phyloP scores from a whole-genome alignment of 75 land plant species.

The Cupressus sempervirens region DNA sequence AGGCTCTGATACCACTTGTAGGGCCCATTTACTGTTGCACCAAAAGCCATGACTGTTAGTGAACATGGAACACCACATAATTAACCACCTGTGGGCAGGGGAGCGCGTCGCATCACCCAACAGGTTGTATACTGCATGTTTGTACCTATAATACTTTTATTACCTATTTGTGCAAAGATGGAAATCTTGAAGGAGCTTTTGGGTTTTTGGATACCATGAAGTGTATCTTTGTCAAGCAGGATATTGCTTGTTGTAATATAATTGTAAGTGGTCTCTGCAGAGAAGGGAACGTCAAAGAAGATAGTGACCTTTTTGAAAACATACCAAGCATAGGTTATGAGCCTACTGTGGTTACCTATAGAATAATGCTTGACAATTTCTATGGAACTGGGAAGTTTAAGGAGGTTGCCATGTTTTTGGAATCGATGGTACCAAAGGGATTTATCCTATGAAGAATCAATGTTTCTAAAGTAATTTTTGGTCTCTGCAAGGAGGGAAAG shows the following conservation, averaged over 20 bases:
- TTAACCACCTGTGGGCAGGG: no score
- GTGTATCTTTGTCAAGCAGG: constrained; percentile 10
- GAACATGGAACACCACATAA: no score
- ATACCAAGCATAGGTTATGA: constrained; percentile 10
- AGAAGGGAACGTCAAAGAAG: constrained; percentile 10
- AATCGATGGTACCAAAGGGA: constrained; percentile 12
- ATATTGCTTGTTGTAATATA: constrained; percentile 12
- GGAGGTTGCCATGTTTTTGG: constrained; percentile 13
- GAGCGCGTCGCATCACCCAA: no score
- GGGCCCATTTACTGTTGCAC: no score
- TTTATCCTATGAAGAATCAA: background rate
- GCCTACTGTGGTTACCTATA: constrained; percentile 22
- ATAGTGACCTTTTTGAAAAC: constrained; percentile 15
- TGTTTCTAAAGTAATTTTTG: constrained; percentile 5
- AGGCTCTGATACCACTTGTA: no score
- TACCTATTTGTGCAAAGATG: constrained; percentile 9
- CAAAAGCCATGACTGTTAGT: no score
- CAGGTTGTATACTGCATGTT: constrained; percentile 15
- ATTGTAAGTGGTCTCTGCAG: constrained; percentile 11
- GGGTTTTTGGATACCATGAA: constrained; percentile 13
- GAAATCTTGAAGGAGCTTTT: constrained; percentile 13
- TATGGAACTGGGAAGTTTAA: constrained; percentile 6
- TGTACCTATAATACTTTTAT: constrained; percentile 6
- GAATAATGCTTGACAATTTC: constrained; percentile 17
- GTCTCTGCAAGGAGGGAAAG: constrained; percentile 18